phyloP scores from a whole-genome alignment of 2,329 filamentous ascomycete genomes.

The Talaromyces sp. region DNA sequence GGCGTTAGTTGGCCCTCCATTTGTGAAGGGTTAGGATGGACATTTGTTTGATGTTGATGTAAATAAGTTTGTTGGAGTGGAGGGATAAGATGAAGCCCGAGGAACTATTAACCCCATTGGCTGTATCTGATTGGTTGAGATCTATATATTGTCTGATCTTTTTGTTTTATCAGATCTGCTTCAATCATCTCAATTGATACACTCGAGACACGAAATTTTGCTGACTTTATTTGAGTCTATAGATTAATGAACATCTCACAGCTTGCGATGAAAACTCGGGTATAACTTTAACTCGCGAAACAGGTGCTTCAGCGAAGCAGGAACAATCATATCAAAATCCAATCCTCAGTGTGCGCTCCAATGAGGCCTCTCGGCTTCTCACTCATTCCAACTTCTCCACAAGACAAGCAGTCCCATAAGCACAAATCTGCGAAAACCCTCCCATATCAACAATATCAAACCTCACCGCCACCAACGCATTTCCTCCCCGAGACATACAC shows the following conservation, averaged over 20 bases:
- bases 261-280: background rate
- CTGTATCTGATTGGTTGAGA: background rate
- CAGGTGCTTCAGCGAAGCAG: background rate
- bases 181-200: background rate
- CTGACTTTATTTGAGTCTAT: background rate
- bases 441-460: constrained; percentile 55
- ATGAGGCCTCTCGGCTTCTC: background rate
- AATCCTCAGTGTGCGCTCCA: background rate
- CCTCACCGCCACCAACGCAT: constrained; percentile 55
- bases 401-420: constrained; percentile 56
- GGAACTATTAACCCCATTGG: background rate
- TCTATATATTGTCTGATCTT: background rate
- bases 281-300: background rate
- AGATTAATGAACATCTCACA: background rate
- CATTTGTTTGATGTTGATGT: background rate
- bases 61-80: background rate
- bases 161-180: background rate
- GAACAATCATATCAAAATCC: constrained; percentile 3
- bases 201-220: background rate
- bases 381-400: constrained; percentile 51
- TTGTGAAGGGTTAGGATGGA: background rate
- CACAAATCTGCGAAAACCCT: constrained; percentile 55
- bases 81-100: background rate
- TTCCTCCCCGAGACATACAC: constrained; percentile 54
- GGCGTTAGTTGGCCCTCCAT: background rate